phyloP scores from a whole-genome alignment of 2,329 filamentous ascomycete species.

The Cylindrodendrum hubeiense region DNA sequence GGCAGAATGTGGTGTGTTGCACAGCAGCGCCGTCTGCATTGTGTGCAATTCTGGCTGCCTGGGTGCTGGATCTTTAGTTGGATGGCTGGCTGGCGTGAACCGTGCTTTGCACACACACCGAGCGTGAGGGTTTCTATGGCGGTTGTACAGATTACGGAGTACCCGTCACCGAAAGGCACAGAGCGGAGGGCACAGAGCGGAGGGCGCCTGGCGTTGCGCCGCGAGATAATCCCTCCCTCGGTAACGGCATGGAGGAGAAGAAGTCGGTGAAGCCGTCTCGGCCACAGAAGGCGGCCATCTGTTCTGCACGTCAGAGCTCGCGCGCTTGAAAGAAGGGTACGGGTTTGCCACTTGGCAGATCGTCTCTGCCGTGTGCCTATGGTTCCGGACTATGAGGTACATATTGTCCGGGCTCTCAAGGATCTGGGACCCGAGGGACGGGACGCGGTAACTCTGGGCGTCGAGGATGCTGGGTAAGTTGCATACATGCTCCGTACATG shows the following conservation, averaged over 20 bases:
- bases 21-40: constrained; percentile 9
- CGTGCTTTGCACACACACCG: background rate
- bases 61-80: constrained; percentile 11
- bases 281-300: background rate
- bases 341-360: constrained; percentile 18
- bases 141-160: no score
- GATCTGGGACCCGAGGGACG: constrained; percentile 15
- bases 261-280: constrained; percentile 22
- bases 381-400: constrained; percentile 14
- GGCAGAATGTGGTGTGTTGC: constrained; percentile 17
- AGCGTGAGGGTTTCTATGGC: background rate
- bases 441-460: constrained; percentile 13
- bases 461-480: constrained; percentile 7
- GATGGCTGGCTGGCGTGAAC: constrained; percentile 14
- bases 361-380: constrained; percentile 3
- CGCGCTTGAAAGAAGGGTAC: constrained; percentile 1
- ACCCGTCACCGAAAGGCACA: constrained; percentile 1
- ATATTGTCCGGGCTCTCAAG: constrained; percentile 14
- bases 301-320: constrained; percentile 24
- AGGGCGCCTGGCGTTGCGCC: background rate
- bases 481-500: constrained; percentile 15
- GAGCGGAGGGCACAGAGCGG: background rate
- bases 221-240: background rate
- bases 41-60: background rate
- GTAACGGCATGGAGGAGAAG: background rate